A percentile compares a stretch with the other conserved stretches of the same genome.
phyloP scores from a whole-genome alignment of 2,329 filamentous ascomycete species.

The Colletotrichum sansevieriae region DNA sequence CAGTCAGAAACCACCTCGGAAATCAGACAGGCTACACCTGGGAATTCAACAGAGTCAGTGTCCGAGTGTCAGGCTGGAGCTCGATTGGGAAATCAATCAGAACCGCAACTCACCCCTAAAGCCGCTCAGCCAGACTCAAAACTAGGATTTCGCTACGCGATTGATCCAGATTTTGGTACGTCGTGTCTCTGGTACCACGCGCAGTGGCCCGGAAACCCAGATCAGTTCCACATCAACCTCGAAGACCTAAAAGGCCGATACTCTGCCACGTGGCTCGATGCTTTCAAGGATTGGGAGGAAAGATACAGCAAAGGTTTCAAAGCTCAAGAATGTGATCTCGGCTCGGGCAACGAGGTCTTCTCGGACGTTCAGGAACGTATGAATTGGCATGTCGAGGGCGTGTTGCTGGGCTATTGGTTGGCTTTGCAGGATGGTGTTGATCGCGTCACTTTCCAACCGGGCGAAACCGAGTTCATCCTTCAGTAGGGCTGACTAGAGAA shows the following conservation, averaged over 20 bases:
- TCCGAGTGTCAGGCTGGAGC: neutral
- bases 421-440: neutral
- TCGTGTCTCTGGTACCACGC: neutral
- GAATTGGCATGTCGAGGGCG: neutral
- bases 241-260: neutral
- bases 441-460: neutral
- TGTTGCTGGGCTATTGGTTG: neutral
- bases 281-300: neutral
- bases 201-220: neutral
- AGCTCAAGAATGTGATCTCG: neutral
- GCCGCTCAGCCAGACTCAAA: fast-evolving
- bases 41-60: neutral
- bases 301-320: neutral
- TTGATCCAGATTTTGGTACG: neutral
- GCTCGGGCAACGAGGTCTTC: neutral
- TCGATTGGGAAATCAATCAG: neutral
- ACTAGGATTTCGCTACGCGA: neutral
- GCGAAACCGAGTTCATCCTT: neutral
- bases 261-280: neutral
- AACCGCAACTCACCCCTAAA: neutral
- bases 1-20: neutral
- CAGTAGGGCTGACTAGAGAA: neutral
- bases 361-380: neutral
- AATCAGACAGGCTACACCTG: too few relatives aligned
- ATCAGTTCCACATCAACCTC: neutral